phyloP scores from a whole-genome alignment of 139 green algal species.

The Tetraselmis chui region DNA sequence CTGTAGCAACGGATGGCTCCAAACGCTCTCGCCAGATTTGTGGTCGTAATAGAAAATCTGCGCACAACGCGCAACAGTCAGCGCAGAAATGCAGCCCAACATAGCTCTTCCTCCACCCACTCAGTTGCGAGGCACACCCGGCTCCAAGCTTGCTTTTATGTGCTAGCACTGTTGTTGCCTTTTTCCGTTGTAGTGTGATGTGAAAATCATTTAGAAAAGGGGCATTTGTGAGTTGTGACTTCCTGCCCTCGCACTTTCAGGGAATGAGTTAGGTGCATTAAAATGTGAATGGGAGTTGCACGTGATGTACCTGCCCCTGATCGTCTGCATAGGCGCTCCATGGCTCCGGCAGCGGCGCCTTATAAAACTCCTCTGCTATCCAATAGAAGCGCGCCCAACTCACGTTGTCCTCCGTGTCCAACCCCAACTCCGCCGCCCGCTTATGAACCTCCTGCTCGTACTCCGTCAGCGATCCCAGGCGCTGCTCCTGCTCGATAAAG shows the following conservation, averaged over 20 bases:
- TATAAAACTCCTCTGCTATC: conserved; percentile 12
- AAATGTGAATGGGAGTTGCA: too few relatives aligned
- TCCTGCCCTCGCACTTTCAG: too few relatives aligned
- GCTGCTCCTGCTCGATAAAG: neutral
- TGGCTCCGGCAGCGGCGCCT: conserved; percentile 10
- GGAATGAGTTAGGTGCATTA: too few relatives aligned
- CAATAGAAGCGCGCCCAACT: neutral
- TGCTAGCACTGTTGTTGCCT: too few relatives aligned
- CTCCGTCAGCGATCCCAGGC: neutral
- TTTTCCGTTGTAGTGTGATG: too few relatives aligned
- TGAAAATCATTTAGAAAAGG: too few relatives aligned
- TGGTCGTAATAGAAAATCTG: conserved; percentile 23
- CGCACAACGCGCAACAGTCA: too few relatives aligned
- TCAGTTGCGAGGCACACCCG: too few relatives aligned
- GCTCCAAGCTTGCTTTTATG: too few relatives aligned
- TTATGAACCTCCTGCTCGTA: neutral
- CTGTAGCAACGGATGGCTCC: conserved; percentile 14
- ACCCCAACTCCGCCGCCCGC: neutral
- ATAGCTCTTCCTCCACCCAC: too few relatives aligned
- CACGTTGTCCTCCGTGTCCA: neutral
- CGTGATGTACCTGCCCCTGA: neutral
- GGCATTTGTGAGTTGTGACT: too few relatives aligned
- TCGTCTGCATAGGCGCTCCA: conserved; percentile 17
- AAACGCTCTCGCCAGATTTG: conserved; percentile 9
- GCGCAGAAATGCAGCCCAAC: neutral